These are phyloP conservation scores for Yamadazyma takamatsuzukensis DNA, from an alignment of 805 yeast genomes.

Conservation along the genomic window DNA sequence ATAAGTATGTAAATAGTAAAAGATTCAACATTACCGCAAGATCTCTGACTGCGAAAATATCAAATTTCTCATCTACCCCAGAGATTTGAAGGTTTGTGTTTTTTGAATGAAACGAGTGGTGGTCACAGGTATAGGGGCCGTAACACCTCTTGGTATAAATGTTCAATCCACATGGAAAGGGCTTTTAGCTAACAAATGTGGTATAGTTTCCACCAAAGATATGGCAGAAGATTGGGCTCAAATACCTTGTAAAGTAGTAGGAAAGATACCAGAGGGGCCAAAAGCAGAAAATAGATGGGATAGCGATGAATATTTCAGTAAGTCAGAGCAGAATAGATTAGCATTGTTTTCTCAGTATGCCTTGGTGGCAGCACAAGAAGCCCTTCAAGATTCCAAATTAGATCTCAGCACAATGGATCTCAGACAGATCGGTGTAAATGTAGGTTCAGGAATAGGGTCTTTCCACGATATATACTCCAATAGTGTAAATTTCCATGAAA, in stretches of 20 bases:
- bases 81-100: no score
- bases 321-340: constrained; percentile 53
- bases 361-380: constrained; percentile 71
- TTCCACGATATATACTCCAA: constrained; percentile 69
- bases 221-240: constrained; percentile 43
- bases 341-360: constrained; percentile 80
- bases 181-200: constrained; percentile 51
- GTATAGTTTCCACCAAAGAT: constrained; percentile 51
- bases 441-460: constrained; percentile 93
- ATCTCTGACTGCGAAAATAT: no score
- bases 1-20: no score
- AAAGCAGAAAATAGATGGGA: constrained; percentile 49
- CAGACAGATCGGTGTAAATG: constrained; percentile 63
- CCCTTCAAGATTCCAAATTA: constrained; percentile 60
- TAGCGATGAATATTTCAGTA: constrained; percentile 44
- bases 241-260: constrained; percentile 73
- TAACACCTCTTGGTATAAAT: constrained; percentile 84
- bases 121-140: constrained; percentile 85
- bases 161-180: constrained; percentile 50
- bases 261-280: constrained; percentile 59
- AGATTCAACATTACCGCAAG: no score
- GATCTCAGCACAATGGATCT: constrained; percentile 36
- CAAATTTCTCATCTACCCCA: no score
- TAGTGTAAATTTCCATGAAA: constrained; percentile 44
- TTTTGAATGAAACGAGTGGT: no score